Evolutionary conservation across 2,329 filamentous ascomycete species (phyloP).

Genomic region (Fusarium miscanthi): DNA sequence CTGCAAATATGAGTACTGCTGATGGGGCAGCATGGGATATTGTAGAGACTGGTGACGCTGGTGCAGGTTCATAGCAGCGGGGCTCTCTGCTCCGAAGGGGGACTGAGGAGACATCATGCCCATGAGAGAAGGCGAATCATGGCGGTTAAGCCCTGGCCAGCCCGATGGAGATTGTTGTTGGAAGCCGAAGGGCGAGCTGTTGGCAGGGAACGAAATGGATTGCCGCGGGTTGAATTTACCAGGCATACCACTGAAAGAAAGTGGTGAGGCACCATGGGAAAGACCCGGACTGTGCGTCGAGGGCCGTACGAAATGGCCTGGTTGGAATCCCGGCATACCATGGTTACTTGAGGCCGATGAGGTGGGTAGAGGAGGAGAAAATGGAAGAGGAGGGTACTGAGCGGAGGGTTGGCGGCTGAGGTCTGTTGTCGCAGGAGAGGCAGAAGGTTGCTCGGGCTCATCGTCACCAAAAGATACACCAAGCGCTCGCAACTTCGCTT

Average conservation of each 20-base stretch:
- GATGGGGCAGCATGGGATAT: constrained; percentile 67
- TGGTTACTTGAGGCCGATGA: constrained; percentile 81
- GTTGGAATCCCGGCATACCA: constrained; percentile 65
- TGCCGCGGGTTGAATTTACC: constrained; percentile 75
- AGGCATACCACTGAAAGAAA: constrained; percentile 71
- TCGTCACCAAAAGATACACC: constrained; percentile 85
- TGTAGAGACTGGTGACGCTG: constrained; percentile 70
- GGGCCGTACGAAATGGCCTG: constrained; percentile 68
- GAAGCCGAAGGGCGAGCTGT: constrained; percentile 75
- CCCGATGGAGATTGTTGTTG: constrained; percentile 68
- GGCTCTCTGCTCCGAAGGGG: constrained; percentile 67
- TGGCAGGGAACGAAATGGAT: constrained; percentile 74
- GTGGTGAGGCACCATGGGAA: constrained; percentile 76
- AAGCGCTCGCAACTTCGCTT: constrained; percentile 91
- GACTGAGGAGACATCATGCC: constrained; percentile 72
- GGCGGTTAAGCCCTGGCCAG: constrained; percentile 66
- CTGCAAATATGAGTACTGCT: constrained; percentile 66
- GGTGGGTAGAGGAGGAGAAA: constrained; percentile 85
- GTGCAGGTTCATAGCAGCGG: constrained; percentile 58
- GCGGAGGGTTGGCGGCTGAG: constrained; percentile 77
- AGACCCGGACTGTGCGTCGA: constrained; percentile 72
- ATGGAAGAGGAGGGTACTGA: constrained; percentile 79
- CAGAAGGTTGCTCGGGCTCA: constrained; percentile 71
- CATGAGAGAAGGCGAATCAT: constrained; percentile 72
- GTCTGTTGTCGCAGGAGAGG: constrained; percentile 73